A percentile compares a stretch with the other conserved stretches of the same genome.
phyloP scores from a whole-genome alignment of 805 yeast species.

The Tetrapisispora phaffii region DNA sequence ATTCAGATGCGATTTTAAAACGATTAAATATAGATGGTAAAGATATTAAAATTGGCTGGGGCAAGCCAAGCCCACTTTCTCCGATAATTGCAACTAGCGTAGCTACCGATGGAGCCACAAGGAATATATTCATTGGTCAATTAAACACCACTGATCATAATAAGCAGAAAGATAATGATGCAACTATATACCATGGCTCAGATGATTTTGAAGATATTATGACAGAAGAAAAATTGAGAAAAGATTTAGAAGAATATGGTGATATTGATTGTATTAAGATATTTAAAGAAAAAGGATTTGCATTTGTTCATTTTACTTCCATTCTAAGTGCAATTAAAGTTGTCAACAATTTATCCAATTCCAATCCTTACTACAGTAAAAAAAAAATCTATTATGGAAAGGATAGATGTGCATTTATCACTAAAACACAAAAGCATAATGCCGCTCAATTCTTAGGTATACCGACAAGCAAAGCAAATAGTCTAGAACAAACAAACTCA shows the following conservation, averaged over 20 bases:
- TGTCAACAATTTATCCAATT: slow-evolving; percentile 61
- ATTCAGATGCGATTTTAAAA: slow-evolving; percentile 84
- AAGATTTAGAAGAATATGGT: slow-evolving; percentile 67
- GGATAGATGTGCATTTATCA: slow-evolving; percentile 89
- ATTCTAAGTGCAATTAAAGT: slow-evolving; percentile 80
- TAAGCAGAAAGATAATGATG: background rate
- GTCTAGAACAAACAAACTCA: slow-evolving; percentile 58
- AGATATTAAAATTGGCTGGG: slow-evolving; percentile 90
- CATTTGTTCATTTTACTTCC: slow-evolving; percentile 83
- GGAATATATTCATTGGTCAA: slow-evolving; percentile 86
- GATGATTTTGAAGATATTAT: slow-evolving; percentile 7
- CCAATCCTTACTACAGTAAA: slow-evolving; percentile 56
- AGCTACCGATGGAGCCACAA: slow-evolving; percentile 78
- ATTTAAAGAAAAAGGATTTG: slow-evolving; percentile 70
- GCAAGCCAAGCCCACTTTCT: slow-evolving; percentile 63
- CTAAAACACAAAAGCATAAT: slow-evolving; percentile 91
- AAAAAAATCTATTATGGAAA: slow-evolving; percentile 84
- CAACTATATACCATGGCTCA: background rate
- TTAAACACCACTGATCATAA: slow-evolving; percentile 41
- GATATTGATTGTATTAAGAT: slow-evolving; percentile 77
- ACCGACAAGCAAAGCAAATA: slow-evolving; percentile 79
- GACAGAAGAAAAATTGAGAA: slow-evolving; percentile 54
- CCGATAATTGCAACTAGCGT: slow-evolving; percentile 70
- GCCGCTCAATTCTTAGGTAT: slow-evolving; percentile 92
- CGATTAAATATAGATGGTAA: slow-evolving; percentile 70